Percentiles rank a stretch among this genome's conserved stretches.
These are phyloP conservation scores for Annulohypoxylon stygium DNA, from an alignment of 495 filamentous ascomycete species.

Conservation along the genomic window DNA sequence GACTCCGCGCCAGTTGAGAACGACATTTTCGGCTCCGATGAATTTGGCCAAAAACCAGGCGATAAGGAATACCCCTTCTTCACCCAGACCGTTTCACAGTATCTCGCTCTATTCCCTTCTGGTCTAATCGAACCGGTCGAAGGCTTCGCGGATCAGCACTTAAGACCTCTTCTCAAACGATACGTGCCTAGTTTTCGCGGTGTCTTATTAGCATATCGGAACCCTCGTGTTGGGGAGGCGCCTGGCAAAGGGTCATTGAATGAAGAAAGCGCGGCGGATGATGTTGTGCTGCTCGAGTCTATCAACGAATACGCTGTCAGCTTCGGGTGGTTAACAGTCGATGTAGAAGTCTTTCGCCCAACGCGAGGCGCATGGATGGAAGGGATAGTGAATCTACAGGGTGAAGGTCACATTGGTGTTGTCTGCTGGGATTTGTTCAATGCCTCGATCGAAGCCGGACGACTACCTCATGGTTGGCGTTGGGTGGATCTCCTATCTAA, in stretches of 20 bases:
- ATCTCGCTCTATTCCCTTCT: constrained; percentile 61
- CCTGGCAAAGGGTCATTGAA: constrained; percentile 56
- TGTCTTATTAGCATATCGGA: constrained; percentile 61
- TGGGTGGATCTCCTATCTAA: constrained; percentile 59
- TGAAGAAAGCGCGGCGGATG: constrained; percentile 53
- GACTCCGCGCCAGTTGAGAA: constrained; percentile 33
- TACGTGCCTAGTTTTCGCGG: constrained; percentile 61
- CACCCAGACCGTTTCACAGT: constrained; percentile 62
- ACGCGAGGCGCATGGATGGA: constrained; percentile 63
- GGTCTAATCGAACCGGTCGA: constrained; percentile 61
- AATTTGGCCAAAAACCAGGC: constrained; percentile 31
- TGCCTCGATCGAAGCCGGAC: constrained; percentile 62
- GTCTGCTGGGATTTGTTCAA: constrained; percentile 66
- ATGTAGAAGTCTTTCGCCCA: constrained; percentile 61
- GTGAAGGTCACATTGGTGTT: constrained; percentile 63
- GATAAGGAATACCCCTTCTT: constrained; percentile 59
- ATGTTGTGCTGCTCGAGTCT: constrained; percentile 52
- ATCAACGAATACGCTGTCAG: constrained; percentile 62
- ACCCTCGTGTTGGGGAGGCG: constrained; percentile 59
- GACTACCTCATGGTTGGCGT: constrained; percentile 60
- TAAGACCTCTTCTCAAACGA: constrained; percentile 60
- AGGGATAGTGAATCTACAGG: constrained; percentile 62
- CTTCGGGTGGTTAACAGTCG: constrained; percentile 62
- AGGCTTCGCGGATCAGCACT: constrained; percentile 59
- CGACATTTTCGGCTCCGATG: constrained; percentile 12